Base-by-base conservation (phyloP, 352 stramenopile species). In the Phytopythium delawarense region DNA sequence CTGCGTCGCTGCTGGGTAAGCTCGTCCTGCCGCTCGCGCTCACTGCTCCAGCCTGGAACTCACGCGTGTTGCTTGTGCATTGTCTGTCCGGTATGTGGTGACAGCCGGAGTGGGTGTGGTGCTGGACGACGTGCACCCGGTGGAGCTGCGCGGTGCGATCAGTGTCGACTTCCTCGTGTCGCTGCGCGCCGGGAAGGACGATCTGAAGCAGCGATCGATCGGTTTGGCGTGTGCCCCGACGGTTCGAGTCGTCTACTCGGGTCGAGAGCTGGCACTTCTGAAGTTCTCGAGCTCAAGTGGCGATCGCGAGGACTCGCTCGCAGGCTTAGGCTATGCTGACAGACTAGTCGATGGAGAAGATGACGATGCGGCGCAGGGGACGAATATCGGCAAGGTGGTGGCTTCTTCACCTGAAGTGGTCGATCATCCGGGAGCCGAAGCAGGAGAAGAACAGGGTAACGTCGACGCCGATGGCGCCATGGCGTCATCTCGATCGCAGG, bases 91-190 rank as follows among this genome's bases (percentile, higher is more conserved):
- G 7, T 15, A 49, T 42, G n/a, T 40, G 48, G n/a, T 63, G 32
- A 64, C 23, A 81, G 78, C 64, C 45, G 81, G 81, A 37, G 64
- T 89, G 9, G 83, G 83, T 2, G 68, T 91, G 39, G 67, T 89
- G 21, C 45, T 91, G 42, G 83, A 92, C 50, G 79, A 88, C 53
- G 68, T 92, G 9, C 75, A 85, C 25, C 79, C 80, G 13, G 48
- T 4, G 7, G 77, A 90, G 40, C 54, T 88, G 11, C 63, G 62
- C 16, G n/a, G 40, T n/a, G 34, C 49, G 30, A 58, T 83, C n/a
- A 54, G 56, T 34, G 37, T 75, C 12, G 77, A 91, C 57, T 89
- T 87, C 54, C 60, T 92, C 46, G 58, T 92, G 11, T 59, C 63
- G 9, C 75, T 92, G 20, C 76, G 78, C n/a, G 74, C 76, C 16